A percentile compares a stretch with the other conserved stretches of the same genome.
phyloP scores from a whole-genome alignment of 2,329 filamentous ascomycete species.

The Trichoderma semiorbis region DNA sequence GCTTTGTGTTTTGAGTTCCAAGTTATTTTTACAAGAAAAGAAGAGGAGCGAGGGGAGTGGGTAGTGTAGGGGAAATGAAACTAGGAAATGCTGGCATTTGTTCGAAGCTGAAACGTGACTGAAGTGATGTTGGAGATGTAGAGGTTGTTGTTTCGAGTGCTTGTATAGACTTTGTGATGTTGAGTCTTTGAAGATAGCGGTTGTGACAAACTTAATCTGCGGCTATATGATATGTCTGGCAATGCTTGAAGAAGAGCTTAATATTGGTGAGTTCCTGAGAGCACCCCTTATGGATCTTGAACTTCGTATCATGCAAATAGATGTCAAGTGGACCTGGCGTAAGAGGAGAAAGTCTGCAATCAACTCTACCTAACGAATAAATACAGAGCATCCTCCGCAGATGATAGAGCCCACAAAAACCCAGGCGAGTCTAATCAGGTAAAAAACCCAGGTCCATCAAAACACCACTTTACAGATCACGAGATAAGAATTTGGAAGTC shows the following conservation, averaged over 20 bases:
- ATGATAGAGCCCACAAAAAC: too few relatives aligned
- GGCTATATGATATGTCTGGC: rapidly evolving
- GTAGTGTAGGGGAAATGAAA: not conserved
- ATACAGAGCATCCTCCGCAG: too few relatives aligned
- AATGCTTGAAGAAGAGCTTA: not conserved
- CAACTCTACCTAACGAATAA: too few relatives aligned
- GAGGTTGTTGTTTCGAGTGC: not conserved
- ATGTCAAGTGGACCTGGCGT: not conserved
- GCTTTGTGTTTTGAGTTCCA: not conserved
- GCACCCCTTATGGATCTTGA: not conserved
- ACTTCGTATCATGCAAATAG: not conserved
- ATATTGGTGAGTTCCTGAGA: not conserved
- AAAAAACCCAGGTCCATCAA: too few relatives aligned
- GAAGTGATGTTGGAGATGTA: not conserved
- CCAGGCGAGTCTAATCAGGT: too few relatives aligned
- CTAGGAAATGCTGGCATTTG: not conserved
- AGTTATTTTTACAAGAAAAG: not conserved
- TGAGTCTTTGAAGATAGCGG: not conserved
- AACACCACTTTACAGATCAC: too few relatives aligned
- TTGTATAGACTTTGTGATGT: not conserved
- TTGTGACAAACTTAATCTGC: not conserved
- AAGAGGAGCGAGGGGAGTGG: not conserved
- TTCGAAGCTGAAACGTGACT: not conserved
- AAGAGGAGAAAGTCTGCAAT: not conserved
- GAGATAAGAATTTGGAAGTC: too few relatives aligned